A percentile compares a stretch with the other conserved stretches of the same genome.
Evolutionary conservation across 208 protist species (phyloP).

Genomic region (Trypanosoma avium): DNA sequence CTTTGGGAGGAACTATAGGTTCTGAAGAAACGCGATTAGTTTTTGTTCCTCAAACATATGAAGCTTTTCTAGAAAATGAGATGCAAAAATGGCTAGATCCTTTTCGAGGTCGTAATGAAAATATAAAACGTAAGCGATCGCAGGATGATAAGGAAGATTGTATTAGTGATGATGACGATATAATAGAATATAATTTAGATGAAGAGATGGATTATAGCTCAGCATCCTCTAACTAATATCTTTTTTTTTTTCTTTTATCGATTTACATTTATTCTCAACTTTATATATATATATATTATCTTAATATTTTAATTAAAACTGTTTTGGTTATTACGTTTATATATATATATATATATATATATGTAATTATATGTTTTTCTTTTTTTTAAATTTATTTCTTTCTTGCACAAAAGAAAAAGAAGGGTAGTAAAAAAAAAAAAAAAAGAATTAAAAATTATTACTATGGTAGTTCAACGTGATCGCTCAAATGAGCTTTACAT

Average conservation of each 20-base stretch:
- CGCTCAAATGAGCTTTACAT: conserved; percentile 34
- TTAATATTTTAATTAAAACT: neutral
- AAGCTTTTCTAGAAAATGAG: conserved; percentile 27
- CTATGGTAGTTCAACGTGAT: conserved; percentile 38
- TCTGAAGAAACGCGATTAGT: conserved; percentile 15
- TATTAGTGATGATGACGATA: conserved; percentile 16
- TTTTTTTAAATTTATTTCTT: neutral
- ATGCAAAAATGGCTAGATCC: conserved; percentile 49
- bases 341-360: conserved; percentile 2
- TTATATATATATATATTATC: neutral
- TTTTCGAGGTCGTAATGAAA: conserved; percentile 20
- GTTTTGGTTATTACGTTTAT: neutral
- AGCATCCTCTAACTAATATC: conserved; percentile 17
- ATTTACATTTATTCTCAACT: neutral
- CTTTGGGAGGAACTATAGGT: neutral
- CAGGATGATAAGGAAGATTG: conserved; percentile 7
- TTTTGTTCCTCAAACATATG: conserved; percentile 32
- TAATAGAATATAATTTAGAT: conserved; percentile 19
- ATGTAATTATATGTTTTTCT: conserved; percentile 6
- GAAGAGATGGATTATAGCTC: conserved; percentile 11
- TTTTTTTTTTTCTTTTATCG: conserved; percentile 15
- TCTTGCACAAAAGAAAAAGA: neutral
- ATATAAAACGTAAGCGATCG: neutral
- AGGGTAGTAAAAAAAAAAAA: neutral
- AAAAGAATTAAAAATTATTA: neutral